Evolutionary conservation across 169 alveolate species (phyloP).

Genomic region (Besnoitia besnoiti): DNA sequence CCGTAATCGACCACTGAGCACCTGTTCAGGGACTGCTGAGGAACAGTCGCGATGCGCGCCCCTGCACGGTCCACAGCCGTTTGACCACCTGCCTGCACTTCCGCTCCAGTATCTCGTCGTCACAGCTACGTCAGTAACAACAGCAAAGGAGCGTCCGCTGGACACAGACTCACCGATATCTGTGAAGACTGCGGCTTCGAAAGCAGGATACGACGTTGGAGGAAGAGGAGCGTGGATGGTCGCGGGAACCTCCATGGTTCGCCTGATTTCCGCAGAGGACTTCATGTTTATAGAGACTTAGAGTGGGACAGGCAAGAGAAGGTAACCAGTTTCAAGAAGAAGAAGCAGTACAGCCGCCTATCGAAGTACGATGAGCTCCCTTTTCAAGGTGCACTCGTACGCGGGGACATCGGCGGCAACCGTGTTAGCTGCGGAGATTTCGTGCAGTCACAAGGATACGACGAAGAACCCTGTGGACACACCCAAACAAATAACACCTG

Average conservation of each 20-base stretch:
- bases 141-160: background rate
- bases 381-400: background rate
- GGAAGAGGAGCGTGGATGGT: slow-evolving; percentile 21
- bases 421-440: background rate
- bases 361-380: background rate
- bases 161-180: background rate
- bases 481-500: background rate
- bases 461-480: background rate
- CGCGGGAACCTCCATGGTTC: slow-evolving; percentile 8
- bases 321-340: background rate
- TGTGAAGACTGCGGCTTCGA: slow-evolving; percentile 12
- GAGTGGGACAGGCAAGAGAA: background rate
- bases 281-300: background rate
- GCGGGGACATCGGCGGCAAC: background rate
- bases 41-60: no score
- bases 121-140: background rate
- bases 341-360: background rate
- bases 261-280: background rate
- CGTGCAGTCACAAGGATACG: background rate
- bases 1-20: no score
- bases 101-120: no score
- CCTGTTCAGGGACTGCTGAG: no score
- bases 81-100: no score
- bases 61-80: no score
- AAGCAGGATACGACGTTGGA: slow-evolving; percentile 16